These are phyloP conservation scores for Hirschfeldia incana DNA, from an alignment of 345 rosid genomes.

Conservation along the genomic window DNA sequence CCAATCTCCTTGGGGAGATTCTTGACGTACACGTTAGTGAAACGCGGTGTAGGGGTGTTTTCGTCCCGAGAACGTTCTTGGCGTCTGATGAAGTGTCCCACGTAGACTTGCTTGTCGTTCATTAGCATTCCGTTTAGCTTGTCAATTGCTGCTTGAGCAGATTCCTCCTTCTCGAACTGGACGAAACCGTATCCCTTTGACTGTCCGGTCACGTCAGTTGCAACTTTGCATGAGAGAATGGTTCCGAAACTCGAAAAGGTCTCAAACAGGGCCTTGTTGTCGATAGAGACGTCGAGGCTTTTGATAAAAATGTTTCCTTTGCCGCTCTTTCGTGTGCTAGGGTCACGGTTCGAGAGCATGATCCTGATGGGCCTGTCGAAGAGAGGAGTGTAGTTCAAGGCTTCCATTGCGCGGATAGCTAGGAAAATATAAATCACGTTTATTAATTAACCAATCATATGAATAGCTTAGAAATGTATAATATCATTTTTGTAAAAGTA, in stretches of 20 bases:
- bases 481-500: not conserved
- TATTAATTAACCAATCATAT: not conserved
- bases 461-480: not conserved
- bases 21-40: conserved; percentile 65
- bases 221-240: conserved; percentile 70
- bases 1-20: conserved; percentile 56
- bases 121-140: conserved; percentile 63
- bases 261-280: conserved; percentile 58
- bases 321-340: conserved; percentile 61
- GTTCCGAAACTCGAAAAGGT: conserved; percentile 59
- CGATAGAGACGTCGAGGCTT: conserved; percentile 57
- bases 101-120: conserved; percentile 64
- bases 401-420: conserved; percentile 66
- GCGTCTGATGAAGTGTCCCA: conserved; percentile 55
- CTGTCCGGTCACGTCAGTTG: conserved; percentile 47
- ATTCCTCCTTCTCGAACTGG: conserved; percentile 65
- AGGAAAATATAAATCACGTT: not conserved
- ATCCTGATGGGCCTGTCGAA: conserved; percentile 66
- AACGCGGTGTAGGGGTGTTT: conserved; percentile 34
- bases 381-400: conserved; percentile 55
- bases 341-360: conserved; percentile 77
- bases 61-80: conserved; percentile 41
- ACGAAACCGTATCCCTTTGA: conserved; percentile 71
- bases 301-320: conserved; percentile 71
- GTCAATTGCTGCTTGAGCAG: conserved; percentile 55